Evolutionary conservation across 1,284 basidiomycete genomes (phyloP), one percentile per base, ranked within the genome.

Genomic region (Porodaedalea pini): DNA sequence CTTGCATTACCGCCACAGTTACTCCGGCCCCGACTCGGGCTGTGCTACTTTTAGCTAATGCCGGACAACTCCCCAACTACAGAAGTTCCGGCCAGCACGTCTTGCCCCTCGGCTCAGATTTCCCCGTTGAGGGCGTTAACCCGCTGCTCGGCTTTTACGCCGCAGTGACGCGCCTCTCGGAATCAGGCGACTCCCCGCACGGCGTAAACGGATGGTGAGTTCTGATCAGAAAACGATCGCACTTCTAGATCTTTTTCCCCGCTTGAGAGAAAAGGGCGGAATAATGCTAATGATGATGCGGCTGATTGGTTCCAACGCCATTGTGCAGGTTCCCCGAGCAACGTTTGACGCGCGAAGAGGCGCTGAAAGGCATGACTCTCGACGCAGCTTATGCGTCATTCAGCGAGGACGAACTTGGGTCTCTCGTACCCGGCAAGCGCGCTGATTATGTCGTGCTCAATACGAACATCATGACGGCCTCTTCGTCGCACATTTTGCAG

Each of bases 361-460:
- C 88, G 0, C 74, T 90, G 32, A 88, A 85, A 69, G 88, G 92
- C 4, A 92, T 96, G 85, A 97, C 95, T 0, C 73, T 86, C 21
- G 90, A 92, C 62, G 82, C 91, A 0, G 93, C 94, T 0, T 94
- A 90, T 66, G 93, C 94, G 0, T 83, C 90, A 0, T 94, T 95
- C 67, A 76, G 85, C 1, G 91, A 94, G 64, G 70, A 82, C 19
- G 72, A 76, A 7, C 73, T 88, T 0, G 92, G 89, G 0, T 88
- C 85, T 0, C 75, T 97, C 40, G 73, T 72, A 1, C 69, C 76
- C 0, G 91, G 92, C 2, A 92, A 92, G 70, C 82, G 85, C 62
- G 94, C 93, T 4, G 94, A 97, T 68, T 92, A 90, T 61, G 88
- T 94, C 21, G 72, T 95, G 4, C 76, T 94, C 55, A 84, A 93